Evolutionary conservation across 2,329 filamentous ascomycete species (phyloP), one percentile per base, ranked within the genome.

Genomic region (Coniochaeta sp.): DNA sequence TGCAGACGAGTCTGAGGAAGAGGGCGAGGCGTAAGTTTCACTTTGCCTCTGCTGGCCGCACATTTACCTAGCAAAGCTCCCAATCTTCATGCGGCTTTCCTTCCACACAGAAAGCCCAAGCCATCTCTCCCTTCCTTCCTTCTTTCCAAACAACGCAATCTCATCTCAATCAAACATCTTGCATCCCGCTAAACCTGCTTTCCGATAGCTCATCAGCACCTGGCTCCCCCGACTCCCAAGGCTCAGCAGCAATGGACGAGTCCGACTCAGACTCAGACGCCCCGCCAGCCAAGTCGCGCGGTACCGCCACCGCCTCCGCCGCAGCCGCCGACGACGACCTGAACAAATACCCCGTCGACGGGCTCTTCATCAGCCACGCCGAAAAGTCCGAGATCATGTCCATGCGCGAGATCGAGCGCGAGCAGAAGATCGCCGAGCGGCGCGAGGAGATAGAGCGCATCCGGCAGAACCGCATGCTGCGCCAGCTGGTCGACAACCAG

Each of bases 201-300:
- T 9, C 14, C 34, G 16, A 61, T 69, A 93, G 89, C 60, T 93
- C 89, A 22, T 89, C 87, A 24, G 79, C 81, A 16, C 86, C 86
- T 11, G 81, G 78, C n/a, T 89, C 89, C 19, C 88, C 86, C 58
- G 83, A 86, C 70, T 96, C 91, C 6, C 83, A 89, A 58, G 84
- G 88, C 68, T 96, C 92, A 12, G 92, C 88, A 24, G 89, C 90
- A 24, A 96, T 96, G 91, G 91, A 93, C 62, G 90, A 95, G 72
- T 95, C 89, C 54, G 89, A 91, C 64, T 91, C 90, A n/a, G 89
- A 90, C 64, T 85, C 83, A 26, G 87, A 90, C 65, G 77, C 80
- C 61, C 75, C 81, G 59, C 76, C 16, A 24, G 73, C 63, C 64
- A 76, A 69, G 64, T 70, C 67, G 67, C 73, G 74, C 64, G 74